Percentiles rank a stretch among this genome's conserved stretches.
Conservation (phyloP, 306 rosid species). For the Carpinus viminea region DNA sequence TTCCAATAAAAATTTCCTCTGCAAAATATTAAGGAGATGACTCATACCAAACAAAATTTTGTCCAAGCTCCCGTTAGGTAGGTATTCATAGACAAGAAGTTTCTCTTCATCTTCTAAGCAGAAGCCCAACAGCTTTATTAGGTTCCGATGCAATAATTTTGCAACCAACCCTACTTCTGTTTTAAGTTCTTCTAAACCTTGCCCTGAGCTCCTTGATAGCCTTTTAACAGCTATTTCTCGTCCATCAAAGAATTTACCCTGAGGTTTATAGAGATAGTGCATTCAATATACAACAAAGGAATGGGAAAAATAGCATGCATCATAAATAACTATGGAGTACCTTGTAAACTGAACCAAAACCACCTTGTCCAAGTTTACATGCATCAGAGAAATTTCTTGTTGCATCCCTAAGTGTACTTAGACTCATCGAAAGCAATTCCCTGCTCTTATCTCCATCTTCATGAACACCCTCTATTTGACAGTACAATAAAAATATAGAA, state of each 20-base stretch:
- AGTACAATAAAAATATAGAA: background rate
- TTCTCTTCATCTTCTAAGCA: slow-evolving; percentile 39
- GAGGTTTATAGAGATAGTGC: background rate
- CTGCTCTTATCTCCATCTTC: slow-evolving; percentile 6
- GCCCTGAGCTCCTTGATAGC: slow-evolving; percentile 27
- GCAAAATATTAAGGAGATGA: no score
- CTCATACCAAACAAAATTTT: slow-evolving; percentile 28
- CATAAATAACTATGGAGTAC: background rate
- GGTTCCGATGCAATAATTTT: slow-evolving; percentile 27
- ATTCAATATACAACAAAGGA: background rate
- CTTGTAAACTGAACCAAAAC: slow-evolving; percentile 29
- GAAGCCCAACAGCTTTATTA: slow-evolving; percentile 30
- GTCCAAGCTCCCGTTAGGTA: slow-evolving; percentile 35
- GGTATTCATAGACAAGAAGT: slow-evolving; percentile 38
- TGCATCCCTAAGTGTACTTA: slow-evolving; percentile 26
- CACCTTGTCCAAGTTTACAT: slow-evolving; percentile 34
- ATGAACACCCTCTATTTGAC: background rate
- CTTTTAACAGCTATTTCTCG: slow-evolving; percentile 27
- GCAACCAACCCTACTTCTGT: slow-evolving; percentile 30
- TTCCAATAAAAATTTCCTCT: no score
- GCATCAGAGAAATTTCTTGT: slow-evolving; percentile 33
- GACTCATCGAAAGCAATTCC: slow-evolving; percentile 15
- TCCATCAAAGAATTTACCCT: slow-evolving; percentile 27
- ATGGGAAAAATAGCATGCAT: background rate
- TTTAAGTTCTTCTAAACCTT: slow-evolving; percentile 28